Percentiles rank a stretch among this genome's conserved stretches.
phyloP scores from a whole-genome alignment of 768 basidiomycete species.

The Leccinum subtestaceum region DNA sequence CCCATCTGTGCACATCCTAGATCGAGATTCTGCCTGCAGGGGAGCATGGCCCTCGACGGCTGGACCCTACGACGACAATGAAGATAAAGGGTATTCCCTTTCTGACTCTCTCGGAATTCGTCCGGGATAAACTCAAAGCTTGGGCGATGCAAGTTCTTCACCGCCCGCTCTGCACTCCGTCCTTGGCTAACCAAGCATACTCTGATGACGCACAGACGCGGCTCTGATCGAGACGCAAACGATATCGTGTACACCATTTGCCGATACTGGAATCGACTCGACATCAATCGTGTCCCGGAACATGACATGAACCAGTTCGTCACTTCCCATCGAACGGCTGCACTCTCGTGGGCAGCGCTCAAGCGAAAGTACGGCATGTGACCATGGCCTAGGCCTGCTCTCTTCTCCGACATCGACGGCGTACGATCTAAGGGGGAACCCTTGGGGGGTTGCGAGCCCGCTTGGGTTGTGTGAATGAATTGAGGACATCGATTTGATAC shows the following conservation, averaged over 20 bases:
- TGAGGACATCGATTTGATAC: slow-evolving; percentile 26
- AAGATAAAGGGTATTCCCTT: slow-evolving; percentile 71
- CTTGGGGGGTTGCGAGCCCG: neutral
- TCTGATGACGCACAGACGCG: slow-evolving; percentile 46
- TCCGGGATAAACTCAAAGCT: slow-evolving; percentile 78
- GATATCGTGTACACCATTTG: slow-evolving; percentile 71
- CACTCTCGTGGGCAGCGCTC: slow-evolving; percentile 71
- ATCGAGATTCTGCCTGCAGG: slow-evolving; percentile 84
- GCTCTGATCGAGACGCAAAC: slow-evolving; percentile 68
- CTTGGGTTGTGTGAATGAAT: slow-evolving; percentile 1
- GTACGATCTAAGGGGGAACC: neutral
- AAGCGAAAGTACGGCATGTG: slow-evolving; percentile 70
- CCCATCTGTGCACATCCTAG: slow-evolving; percentile 35
- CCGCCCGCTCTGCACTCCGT: slow-evolving; percentile 1
- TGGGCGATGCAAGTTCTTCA: slow-evolving; percentile 70
- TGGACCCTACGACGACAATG: slow-evolving; percentile 68
- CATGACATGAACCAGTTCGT: slow-evolving; percentile 83
- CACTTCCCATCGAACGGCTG: slow-evolving; percentile 52
- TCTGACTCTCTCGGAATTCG: slow-evolving; percentile 80
- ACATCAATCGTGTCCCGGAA: slow-evolving; percentile 84
- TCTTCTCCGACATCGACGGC: slow-evolving; percentile 2
- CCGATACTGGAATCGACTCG: slow-evolving; percentile 78
- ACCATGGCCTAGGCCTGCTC: slow-evolving; percentile 4
- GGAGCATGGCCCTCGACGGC: slow-evolving; percentile 73
- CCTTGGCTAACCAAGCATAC: slow-evolving; percentile 12